Conservation (phyloP, 345 rosid species). For the Crucihimalaya himalaica region DNA sequence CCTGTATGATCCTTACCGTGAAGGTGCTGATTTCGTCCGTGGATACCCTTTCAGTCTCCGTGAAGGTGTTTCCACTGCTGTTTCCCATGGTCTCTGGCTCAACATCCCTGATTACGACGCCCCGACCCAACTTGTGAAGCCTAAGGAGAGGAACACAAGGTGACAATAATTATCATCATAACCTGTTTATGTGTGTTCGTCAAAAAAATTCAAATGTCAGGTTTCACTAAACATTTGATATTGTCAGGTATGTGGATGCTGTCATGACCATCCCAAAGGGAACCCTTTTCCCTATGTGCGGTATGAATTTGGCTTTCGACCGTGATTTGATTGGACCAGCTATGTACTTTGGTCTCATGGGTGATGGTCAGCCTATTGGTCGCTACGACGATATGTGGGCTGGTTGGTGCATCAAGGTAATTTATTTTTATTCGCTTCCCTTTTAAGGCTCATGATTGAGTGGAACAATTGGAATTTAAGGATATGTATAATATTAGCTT, state of each 20-base stretch:
- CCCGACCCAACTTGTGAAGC: conserved; percentile 99
- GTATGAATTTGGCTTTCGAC: conserved; percentile 91
- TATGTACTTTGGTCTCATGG: conserved; percentile 98
- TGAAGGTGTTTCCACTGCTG: conserved; percentile 94
- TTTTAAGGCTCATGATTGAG: neutral
- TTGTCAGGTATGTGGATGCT: conserved; percentile 78
- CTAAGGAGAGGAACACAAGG: conserved; percentile 90
- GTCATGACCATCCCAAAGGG: conserved; percentile 95
- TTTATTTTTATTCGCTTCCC: neutral
- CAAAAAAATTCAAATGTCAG: neutral
- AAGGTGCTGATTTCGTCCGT: conserved; percentile 94
- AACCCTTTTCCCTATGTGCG: conserved; percentile 96
- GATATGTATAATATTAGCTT: neutral
- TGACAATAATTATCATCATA: conserved; percentile 5
- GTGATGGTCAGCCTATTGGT: conserved; percentile 95
- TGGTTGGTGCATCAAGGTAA: conserved; percentile 96
- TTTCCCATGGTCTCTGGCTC: conserved; percentile 98
- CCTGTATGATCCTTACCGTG: conserved; percentile 82
- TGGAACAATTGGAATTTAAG: neutral
- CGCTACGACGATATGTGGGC: conserved; percentile 99
- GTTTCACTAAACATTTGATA: neutral
- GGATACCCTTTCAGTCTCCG: conserved; percentile 96
- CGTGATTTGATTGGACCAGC: conserved; percentile 97
- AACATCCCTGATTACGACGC: conserved; percentile 99
- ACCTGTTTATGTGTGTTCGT: neutral